phyloP scores from a whole-genome alignment of 345 rosid genomes.

The Syzygium oleosum region DNA sequence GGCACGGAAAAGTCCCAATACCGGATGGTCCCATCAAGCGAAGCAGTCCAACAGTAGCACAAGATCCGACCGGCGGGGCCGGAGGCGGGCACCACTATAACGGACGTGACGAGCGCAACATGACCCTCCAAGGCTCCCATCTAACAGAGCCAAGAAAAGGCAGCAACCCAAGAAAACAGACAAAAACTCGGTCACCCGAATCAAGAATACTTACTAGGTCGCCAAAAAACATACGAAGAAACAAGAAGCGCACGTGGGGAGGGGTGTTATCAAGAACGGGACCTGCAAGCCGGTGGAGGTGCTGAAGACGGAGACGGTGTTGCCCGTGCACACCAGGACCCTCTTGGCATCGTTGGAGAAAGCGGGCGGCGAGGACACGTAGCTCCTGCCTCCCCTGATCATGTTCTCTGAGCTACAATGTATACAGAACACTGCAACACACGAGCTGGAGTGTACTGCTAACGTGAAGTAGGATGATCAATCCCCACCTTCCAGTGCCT shows the following conservation, averaged over 20 bases:
- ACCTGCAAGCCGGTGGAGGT: slow-evolving; percentile 81
- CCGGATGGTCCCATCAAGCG: slow-evolving; percentile 84
- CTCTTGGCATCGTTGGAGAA: slow-evolving; percentile 92
- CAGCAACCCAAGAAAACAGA: neutral
- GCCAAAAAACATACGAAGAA: neutral
- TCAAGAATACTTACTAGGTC: neutral
- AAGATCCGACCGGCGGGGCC: slow-evolving; percentile 43
- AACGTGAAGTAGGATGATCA: neutral
- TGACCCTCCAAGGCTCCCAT: slow-evolving; percentile 77
- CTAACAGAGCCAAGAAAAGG: slow-evolving; percentile 12
- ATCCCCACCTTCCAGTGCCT: neutral
- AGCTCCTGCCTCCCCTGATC: slow-evolving; percentile 82
- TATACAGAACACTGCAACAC: neutral
- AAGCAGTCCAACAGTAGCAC: slow-evolving; percentile 87
- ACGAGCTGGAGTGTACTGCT: neutral
- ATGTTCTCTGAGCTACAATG: slow-evolving; percentile 8
- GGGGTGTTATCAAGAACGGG: neutral
- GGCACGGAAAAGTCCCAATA: slow-evolving; percentile 86
- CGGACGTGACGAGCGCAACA: slow-evolving; percentile 59
- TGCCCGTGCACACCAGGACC: slow-evolving; percentile 72
- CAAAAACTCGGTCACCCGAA: slow-evolving; percentile 22
- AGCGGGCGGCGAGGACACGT: slow-evolving; percentile 61
- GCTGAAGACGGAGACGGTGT: slow-evolving; percentile 76
- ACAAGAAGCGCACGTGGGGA: neutral
- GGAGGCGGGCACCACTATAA: slow-evolving; percentile 63